phyloP scores from a whole-genome alignment of 2,329 filamentous ascomycete species.

The Malbranchea cinnamomea region DNA sequence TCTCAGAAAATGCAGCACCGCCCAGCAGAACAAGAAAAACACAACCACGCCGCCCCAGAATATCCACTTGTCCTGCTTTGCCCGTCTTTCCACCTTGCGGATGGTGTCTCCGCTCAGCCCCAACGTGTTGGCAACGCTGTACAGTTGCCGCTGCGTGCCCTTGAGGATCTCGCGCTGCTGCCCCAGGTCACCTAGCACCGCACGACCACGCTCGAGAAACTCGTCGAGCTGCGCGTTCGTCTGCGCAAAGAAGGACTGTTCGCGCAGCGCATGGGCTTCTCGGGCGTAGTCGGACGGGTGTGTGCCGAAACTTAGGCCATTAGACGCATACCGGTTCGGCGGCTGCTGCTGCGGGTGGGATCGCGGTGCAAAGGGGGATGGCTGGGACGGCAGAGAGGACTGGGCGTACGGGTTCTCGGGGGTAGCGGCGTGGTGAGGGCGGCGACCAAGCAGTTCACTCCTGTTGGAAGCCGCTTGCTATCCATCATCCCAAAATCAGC shows the following conservation, averaged over 20 bases:
- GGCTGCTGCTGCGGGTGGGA: conserved; percentile 15
- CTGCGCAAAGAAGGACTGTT: conserved; percentile 72
- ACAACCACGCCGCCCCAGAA: conserved; percentile 75
- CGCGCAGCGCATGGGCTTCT: conserved; percentile 71
- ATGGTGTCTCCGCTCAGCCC: conserved; percentile 93
- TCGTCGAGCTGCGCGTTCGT: conserved; percentile 83
- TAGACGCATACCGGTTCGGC: conserved; percentile 12
- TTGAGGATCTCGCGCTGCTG: conserved; percentile 91
- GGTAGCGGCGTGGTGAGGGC: conserved; percentile 62
- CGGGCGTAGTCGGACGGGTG: conserved; percentile 44
- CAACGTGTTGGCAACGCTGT: conserved; percentile 84
- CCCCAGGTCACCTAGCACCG: conserved; percentile 75
- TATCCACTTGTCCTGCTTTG: conserved; percentile 95
- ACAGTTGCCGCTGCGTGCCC: conserved; percentile 77
- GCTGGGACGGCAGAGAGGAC: conserved; percentile 27
- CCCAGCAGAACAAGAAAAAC: conserved; percentile 85
- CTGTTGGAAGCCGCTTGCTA: conserved; percentile 52
- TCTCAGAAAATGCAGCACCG: conserved; percentile 72
- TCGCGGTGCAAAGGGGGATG: conserved; percentile 33
- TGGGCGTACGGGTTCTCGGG: conserved; percentile 90
- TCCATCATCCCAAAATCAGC: conserved; percentile 1
- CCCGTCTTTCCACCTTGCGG: conserved; percentile 82
- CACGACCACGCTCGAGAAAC: conserved; percentile 79
- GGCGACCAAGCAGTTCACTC: conserved; percentile 67
- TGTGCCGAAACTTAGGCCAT: conserved; percentile 31